Percentiles rank a stretch among this genome's conserved stretches.
phyloP scores from a whole-genome alignment of 257 asterid species.

The Nicotiana benthamiana region DNA sequence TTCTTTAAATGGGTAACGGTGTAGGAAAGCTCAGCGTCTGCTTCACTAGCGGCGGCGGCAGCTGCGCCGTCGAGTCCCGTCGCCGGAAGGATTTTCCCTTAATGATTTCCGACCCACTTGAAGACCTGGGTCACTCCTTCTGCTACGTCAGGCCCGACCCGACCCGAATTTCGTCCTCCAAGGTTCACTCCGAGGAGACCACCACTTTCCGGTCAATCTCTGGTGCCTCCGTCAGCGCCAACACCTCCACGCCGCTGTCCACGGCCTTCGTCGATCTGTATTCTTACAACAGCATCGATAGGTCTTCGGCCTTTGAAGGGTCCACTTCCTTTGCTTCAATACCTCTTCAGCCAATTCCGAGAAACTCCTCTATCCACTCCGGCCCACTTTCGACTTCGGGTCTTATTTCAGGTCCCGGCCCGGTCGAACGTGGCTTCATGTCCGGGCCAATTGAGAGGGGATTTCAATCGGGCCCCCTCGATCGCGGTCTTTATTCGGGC shows the following conservation, averaged over 20 bases:
- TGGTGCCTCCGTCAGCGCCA: slow-evolving; percentile 93
- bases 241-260: slow-evolving; percentile 88
- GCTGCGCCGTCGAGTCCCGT: slow-evolving; percentile 32
- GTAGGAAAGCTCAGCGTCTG: slow-evolving; percentile 74
- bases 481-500: slow-evolving; percentile 63
- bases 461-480: slow-evolving; percentile 74
- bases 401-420: slow-evolving; percentile 47
- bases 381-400: slow-evolving; percentile 51
- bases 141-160: slow-evolving; percentile 74
- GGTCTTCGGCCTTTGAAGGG: slow-evolving; percentile 80
- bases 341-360: slow-evolving; percentile 80
- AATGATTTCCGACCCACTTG: slow-evolving; percentile 61
- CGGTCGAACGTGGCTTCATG: slow-evolving; percentile 68
- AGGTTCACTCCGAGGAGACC: slow-evolving; percentile 51
- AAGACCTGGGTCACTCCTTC: slow-evolving; percentile 92
- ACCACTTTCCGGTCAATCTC: slow-evolving; percentile 71
- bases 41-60: slow-evolving; percentile 36
- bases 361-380: slow-evolving; percentile 47
- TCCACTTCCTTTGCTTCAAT: slow-evolving; percentile 80
- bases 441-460: slow-evolving; percentile 86
- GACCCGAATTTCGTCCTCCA: slow-evolving; percentile 44
- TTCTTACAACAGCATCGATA: slow-evolving; percentile 50
- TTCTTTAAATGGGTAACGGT: slow-evolving; percentile 79
- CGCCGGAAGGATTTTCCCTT: slow-evolving; percentile 35
- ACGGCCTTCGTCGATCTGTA: slow-evolving; percentile 57